Evolutionary conservation across 352 stramenopile species (phyloP).

Genomic region (Phytophthora europaea): DNA sequence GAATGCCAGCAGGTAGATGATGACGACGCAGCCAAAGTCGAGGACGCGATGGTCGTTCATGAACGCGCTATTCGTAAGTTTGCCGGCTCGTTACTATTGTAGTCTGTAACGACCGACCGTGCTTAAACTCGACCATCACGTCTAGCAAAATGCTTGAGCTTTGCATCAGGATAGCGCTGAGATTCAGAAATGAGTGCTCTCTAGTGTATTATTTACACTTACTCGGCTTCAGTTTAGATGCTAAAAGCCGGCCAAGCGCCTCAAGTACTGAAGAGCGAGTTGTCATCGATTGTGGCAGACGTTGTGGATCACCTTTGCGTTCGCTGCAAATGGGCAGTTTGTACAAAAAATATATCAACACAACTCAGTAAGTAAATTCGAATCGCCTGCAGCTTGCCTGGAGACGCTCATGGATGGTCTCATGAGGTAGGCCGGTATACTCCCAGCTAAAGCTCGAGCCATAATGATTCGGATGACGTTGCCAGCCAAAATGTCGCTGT

Average conservation of each 20-base stretch:
- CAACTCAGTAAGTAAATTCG: background rate
- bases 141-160: too few species aligned
- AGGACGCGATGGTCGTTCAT: background rate
- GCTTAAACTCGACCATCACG: background rate
- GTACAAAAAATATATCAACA: background rate
- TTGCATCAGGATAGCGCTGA: too few species aligned
- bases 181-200: too few species aligned
- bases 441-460: slow-evolving; percentile 59
- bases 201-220: too few species aligned
- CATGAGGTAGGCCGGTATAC: slow-evolving; percentile 50
- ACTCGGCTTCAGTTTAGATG: background rate
- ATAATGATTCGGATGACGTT: slow-evolving; percentile 68
- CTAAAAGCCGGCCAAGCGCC: background rate
- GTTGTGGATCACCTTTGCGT: background rate
- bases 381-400: slow-evolving; percentile 22
- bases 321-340: background rate
- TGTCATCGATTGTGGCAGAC: background rate
- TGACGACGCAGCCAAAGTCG: background rate
- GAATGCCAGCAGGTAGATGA: slow-evolving; percentile 1
- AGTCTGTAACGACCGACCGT: background rate
- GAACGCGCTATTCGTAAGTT: background rate
- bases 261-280: background rate
- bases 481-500: slow-evolving; percentile 67
- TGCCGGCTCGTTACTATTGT: background rate
- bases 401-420: slow-evolving; percentile 42